Evolutionary conservation across 257 asterid species (phyloP).

Genomic region (Solanum corneliomulleri): DNA sequence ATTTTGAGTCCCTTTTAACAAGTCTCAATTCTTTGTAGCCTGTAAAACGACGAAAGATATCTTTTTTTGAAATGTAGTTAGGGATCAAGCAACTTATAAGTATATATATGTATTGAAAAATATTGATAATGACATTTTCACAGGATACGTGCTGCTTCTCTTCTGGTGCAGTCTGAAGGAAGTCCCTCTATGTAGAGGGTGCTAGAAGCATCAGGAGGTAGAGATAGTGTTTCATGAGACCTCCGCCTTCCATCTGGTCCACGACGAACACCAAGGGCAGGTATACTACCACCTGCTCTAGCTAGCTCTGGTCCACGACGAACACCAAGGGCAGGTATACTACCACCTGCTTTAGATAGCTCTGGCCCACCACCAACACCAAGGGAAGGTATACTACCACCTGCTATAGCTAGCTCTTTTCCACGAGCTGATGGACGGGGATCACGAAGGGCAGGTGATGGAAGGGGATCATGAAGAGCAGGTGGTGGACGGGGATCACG

Average conservation of each 20-base stretch:
- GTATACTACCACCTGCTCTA: too few species aligned
- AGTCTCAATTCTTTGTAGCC: constrained; percentile 54
- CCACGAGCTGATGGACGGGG: too few species aligned
- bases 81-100: background rate
- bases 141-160: constrained; percentile 62
- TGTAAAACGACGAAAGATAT: constrained; percentile 47
- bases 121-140: background rate
- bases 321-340: too few species aligned
- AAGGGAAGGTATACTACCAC: too few species aligned
- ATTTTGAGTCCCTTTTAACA: constrained; percentile 38
- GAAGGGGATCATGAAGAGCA: too few species aligned
- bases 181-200: constrained; percentile 47
- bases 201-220: constrained; percentile 49
- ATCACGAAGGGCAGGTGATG: too few species aligned
- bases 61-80: constrained; percentile 14
- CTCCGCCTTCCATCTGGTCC: constrained; percentile 17
- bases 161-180: constrained; percentile 35
- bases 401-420: background rate
- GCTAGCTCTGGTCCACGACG: background rate
- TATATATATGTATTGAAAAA: background rate
- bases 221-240: constrained; percentile 28
- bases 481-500: too few species aligned
- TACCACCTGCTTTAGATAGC: background rate
- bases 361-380: background rate
- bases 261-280: too few species aligned